These are phyloP conservation scores for Teratosphaeriaceae sp. DNA, from an alignment of 2,329 filamentous ascomycete species.

Conservation along the genomic window DNA sequence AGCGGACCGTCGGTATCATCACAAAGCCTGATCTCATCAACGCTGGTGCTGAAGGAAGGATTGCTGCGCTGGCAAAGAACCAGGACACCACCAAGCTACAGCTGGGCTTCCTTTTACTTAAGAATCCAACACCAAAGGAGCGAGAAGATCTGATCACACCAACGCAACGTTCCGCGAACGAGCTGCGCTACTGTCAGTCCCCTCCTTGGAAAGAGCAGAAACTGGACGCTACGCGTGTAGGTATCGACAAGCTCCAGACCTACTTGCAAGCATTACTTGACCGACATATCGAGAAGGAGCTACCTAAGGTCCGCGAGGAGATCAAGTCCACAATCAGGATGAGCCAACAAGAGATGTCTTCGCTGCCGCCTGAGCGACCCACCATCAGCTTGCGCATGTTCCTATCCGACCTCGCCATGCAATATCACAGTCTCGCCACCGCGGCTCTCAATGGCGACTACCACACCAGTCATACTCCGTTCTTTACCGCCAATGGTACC, in stretches of 20 bases:
- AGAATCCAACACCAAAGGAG: conserved; percentile 21
- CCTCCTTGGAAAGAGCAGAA: conserved; percentile 7
- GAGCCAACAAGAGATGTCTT: not conserved
- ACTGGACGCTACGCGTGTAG: conserved; percentile 1
- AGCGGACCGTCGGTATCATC: conserved; percentile 50
- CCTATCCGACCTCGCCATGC: conserved; percentile 3
- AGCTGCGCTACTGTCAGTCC: conserved; percentile 1
- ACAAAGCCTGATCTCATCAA: conserved; percentile 46
- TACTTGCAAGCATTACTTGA: conserved; percentile 3
- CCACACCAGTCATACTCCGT: not conserved
- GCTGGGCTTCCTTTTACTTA: conserved; percentile 26
- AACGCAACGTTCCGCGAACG: not conserved
- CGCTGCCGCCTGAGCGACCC: conserved; percentile 1
- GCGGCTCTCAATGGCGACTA: conserved; percentile 3
- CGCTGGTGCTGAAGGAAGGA: conserved; percentile 16
- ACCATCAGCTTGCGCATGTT: conserved; percentile 3
- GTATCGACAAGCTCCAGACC: not conserved
- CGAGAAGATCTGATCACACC: conserved; percentile 4
- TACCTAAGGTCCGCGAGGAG: conserved; percentile 8
- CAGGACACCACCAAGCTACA: conserved; percentile 22
- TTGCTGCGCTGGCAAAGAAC: conserved; percentile 24
- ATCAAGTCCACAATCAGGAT: not conserved
- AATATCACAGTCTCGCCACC: conserved; percentile 1
- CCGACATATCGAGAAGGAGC: conserved; percentile 5
- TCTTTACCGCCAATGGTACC: not conserved